These are phyloP conservation scores for Mycena galopus DNA, from an alignment of 768 basidiomycete species.

Conservation along the genomic window DNA sequence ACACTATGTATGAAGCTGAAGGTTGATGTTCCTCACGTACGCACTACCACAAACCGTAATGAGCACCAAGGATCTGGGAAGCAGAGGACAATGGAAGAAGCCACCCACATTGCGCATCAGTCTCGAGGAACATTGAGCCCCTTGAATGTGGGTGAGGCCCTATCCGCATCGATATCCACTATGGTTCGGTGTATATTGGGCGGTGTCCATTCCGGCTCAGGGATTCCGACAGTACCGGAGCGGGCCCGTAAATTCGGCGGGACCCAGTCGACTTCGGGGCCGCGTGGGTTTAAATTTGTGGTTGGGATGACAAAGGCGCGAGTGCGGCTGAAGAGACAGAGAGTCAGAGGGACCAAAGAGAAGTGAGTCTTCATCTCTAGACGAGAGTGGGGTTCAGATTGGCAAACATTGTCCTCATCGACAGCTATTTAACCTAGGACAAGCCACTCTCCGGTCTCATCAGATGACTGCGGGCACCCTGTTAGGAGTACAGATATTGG, in stretches of 20 bases:
- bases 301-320: neutral
- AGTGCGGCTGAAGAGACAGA: neutral
- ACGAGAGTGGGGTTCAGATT: neutral
- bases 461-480: neutral
- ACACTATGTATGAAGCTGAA: too few relatives aligned
- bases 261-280: neutral
- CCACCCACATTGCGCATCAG: neutral
- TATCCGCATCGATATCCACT: too few relatives aligned
- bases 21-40: too few relatives aligned
- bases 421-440: neutral
- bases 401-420: neutral
- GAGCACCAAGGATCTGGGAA: neutral
- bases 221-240: neutral
- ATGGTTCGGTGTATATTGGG: neutral
- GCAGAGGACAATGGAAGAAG: neutral
- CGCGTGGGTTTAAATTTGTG: neutral
- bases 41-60: neutral
- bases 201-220: neutral
- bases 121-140: neutral
- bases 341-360: neutral
- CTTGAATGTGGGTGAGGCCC: neutral
- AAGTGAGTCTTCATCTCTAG: neutral
- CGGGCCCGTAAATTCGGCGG: conserved; percentile 1
- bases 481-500: neutral
- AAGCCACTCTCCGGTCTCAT: neutral